phyloP scores from a whole-genome alignment of 805 yeast species.

The Metschnikowia similis region DNA sequence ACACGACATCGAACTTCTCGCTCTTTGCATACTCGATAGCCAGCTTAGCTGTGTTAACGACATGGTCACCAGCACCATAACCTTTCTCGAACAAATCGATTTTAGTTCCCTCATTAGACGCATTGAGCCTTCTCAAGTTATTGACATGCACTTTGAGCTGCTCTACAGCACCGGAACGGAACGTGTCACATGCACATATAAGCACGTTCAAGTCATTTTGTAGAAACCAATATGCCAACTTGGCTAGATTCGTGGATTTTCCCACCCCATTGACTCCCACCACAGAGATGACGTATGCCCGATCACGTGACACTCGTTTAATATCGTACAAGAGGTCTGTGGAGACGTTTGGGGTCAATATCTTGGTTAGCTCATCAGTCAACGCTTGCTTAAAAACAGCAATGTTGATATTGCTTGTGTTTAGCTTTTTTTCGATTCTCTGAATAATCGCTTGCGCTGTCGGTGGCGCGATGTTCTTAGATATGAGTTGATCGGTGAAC shows the following conservation, averaged over 20 bases:
- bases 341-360: conserved; percentile 88
- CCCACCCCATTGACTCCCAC: conserved; percentile 99
- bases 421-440: conserved; percentile 63
- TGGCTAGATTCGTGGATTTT: conserved; percentile 91
- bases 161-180: conserved; percentile 98
- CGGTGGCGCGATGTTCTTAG: conserved; percentile 87
- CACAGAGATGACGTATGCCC: conserved; percentile 92
- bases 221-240: conserved; percentile 89
- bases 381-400: conserved; percentile 60
- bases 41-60: conserved; percentile 86
- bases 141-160: conserved; percentile 91
- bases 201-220: conserved; percentile 84
- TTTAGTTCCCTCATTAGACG: conserved; percentile 33
- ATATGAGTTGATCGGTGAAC: conserved; percentile 70
- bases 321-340: conserved; percentile 83
- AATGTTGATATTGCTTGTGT: conserved; percentile 69
- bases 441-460: conserved; percentile 72
- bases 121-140: conserved; percentile 66
- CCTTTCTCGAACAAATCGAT: conserved; percentile 91
- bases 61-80: conserved; percentile 92
- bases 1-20: conserved; percentile 72
- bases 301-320: conserved; percentile 38
- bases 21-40: conserved; percentile 78
- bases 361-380: conserved; percentile 65
- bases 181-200: conserved; percentile 96